These are phyloP conservation scores for Hyphodiscus hymeniophilus DNA, from an alignment of 495 filamentous ascomycete species.

Conservation along the genomic window DNA sequence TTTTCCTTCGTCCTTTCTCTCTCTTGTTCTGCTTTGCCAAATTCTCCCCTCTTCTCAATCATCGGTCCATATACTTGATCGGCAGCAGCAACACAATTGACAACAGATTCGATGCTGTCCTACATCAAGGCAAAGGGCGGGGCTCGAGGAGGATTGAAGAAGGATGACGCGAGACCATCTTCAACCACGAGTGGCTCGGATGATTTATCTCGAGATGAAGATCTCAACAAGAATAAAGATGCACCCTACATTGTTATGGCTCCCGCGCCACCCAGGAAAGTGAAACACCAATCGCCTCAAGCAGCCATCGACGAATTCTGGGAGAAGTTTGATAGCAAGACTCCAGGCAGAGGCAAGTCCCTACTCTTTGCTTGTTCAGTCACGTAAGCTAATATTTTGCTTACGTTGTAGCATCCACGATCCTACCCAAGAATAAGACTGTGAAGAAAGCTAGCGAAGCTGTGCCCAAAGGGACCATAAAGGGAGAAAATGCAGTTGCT, in stretches of 20 bases:
- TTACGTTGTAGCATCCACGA: slow-evolving; percentile 46
- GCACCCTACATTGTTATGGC: slow-evolving; percentile 3
- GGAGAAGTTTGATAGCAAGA: slow-evolving; percentile 61
- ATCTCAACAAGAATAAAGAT: background rate
- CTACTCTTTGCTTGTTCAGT: background rate
- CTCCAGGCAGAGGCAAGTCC: slow-evolving; percentile 40
- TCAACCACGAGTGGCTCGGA: background rate
- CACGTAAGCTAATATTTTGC: background rate
- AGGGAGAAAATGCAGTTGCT: slow-evolving; percentile 35
- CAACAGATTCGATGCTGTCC: background rate
- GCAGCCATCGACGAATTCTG: slow-evolving; percentile 68
- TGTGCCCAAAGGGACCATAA: slow-evolving; percentile 40
- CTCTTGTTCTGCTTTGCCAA: background rate
- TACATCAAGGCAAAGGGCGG: too few species aligned
- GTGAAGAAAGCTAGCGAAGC: slow-evolving; percentile 48
- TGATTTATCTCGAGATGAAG: background rate
- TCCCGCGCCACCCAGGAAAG: slow-evolving; percentile 26
- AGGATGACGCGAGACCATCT: background rate
- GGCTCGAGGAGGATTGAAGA: background rate
- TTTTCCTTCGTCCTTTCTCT: background rate
- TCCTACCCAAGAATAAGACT: slow-evolving; percentile 68
- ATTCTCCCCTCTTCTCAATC: background rate
- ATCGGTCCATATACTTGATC: background rate
- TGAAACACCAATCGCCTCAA: slow-evolving; percentile 55
- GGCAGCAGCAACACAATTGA: background rate